Percentiles rank a stretch among this genome's conserved stretches.
Evolutionary conservation across 176 grass and related monocot genomes (phyloP).

Genomic region (Cenchrus purpureus): DNA sequence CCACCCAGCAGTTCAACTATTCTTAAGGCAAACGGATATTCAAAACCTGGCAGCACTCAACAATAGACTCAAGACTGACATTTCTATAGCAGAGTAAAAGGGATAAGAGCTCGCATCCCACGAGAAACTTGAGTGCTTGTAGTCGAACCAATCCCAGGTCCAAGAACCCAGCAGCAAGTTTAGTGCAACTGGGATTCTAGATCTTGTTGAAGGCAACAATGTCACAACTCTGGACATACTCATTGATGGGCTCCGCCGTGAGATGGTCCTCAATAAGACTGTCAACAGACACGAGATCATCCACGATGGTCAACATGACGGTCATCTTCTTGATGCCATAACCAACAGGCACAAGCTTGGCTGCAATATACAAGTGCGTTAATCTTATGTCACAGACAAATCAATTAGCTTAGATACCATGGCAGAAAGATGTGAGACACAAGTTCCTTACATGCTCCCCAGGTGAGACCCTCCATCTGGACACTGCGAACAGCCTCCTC

Average conservation of each 20-base stretch:
- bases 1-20: conserved; percentile 35
- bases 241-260: conserved; percentile 53
- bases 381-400: background rate
- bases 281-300: conserved; percentile 86
- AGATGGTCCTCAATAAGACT: conserved; percentile 78
- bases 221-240: conserved; percentile 89
- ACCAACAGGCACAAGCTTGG: conserved; percentile 84
- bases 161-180: background rate
- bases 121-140: background rate
- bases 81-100: conserved; percentile 30
- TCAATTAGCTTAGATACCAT: background rate
- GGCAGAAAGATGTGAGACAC: background rate
- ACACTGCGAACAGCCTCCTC: conserved; percentile 89
- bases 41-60: conserved; percentile 41
- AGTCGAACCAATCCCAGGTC: background rate
- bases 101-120: background rate
- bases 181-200: conserved; percentile 15
- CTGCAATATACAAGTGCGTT: conserved; percentile 44
- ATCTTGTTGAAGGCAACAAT: conserved; percentile 99
- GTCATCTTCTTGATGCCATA: conserved; percentile 96
- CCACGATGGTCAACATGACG: conserved; percentile 88
- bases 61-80: background rate
- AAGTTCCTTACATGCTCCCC: conserved; percentile 81
- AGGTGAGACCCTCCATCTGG: conserved; percentile 77
- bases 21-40: conserved; percentile 23